phyloP scores from a whole-genome alignment of 108 stramenopile species.

The Discostella pseudostelligera region DNA sequence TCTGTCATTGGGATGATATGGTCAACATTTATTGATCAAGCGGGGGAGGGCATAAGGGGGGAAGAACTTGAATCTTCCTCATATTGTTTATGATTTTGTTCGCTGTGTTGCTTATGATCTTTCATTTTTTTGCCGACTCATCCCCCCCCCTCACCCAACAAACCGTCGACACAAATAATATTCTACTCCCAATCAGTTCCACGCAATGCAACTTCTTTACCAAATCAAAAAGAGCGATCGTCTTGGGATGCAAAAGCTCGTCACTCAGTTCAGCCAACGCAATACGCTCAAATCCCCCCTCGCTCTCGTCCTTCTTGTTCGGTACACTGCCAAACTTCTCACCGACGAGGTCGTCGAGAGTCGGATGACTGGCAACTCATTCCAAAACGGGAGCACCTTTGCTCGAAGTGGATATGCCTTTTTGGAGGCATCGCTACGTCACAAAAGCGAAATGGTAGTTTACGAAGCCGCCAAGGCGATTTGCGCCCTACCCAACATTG shows the following conservation, averaged over 20 bases:
- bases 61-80: too few species aligned
- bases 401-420: constrained; percentile 90
- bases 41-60: not conserved
- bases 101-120: not conserved
- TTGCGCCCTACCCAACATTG: constrained; percentile 89
- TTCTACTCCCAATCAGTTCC: constrained; percentile 59
- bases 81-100: not conserved
- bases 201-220: constrained; percentile 98
- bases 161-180: constrained; percentile 7
- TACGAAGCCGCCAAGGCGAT: constrained; percentile 99
- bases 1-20: not conserved
- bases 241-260: constrained; percentile 95
- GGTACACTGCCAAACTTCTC: constrained; percentile 91
- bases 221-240: constrained; percentile 96
- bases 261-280: constrained; percentile 86
- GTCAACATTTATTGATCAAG: too few species aligned
- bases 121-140: not conserved
- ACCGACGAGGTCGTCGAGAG: constrained; percentile 79
- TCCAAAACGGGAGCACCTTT: constrained; percentile 66
- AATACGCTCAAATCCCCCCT: constrained; percentile 90
- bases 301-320: constrained; percentile 92
- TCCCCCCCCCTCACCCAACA: not conserved
- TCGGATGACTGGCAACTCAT: constrained; percentile 50
- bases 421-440: constrained; percentile 87
- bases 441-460: constrained; percentile 97